A percentile compares a stretch with the other conserved stretches of the same genome.
Conservation (phyloP, 192 early-diverging fungal species). For the Geranomyces michiganensis region DNA sequence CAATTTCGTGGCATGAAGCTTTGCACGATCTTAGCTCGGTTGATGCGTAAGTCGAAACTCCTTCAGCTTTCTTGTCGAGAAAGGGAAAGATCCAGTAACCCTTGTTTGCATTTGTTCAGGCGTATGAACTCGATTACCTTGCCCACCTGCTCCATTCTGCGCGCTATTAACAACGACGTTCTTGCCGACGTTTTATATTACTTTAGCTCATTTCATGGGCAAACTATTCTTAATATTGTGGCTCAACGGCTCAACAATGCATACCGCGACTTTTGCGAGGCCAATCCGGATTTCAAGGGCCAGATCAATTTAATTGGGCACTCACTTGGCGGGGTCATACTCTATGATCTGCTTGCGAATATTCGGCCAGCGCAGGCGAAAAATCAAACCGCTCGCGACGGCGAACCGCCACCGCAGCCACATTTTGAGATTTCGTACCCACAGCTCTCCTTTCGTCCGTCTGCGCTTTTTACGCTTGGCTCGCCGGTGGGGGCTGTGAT, state of each 20-base stretch:
- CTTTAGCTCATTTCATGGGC: conserved; percentile 51
- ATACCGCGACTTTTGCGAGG: conserved; percentile 34
- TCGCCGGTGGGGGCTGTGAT: conserved; percentile 51
- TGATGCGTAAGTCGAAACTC: conserved; percentile 23
- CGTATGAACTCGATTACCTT: conserved; percentile 49
- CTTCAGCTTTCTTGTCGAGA: neutral
- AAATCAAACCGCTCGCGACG: neutral
- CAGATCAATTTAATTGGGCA: conserved; percentile 47
- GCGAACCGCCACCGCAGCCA: neutral
- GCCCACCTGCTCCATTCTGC: conserved; percentile 48
- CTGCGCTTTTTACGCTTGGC: conserved; percentile 49
- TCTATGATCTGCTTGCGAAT: conserved; percentile 51
- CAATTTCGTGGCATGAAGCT: conserved; percentile 47
- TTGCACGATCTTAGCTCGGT: conserved; percentile 45
- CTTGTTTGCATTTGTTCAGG: neutral
- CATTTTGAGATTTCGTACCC: conserved; percentile 50
- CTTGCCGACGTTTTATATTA: conserved; percentile 55
- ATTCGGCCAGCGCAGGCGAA: conserved; percentile 16
- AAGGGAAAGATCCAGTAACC: no score
- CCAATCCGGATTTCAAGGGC: conserved; percentile 46
- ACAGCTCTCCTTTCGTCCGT: conserved; percentile 44
- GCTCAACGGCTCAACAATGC: conserved; percentile 41
- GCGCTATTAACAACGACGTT: conserved; percentile 54
- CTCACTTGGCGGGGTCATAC: conserved; percentile 51
- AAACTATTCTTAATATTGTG: conserved; percentile 37